Evolutionary conservation across 1,284 basidiomycete genomes (phyloP), one percentile per base, ranked within the genome.

Genomic region (Takashimella tepidaria): DNA sequence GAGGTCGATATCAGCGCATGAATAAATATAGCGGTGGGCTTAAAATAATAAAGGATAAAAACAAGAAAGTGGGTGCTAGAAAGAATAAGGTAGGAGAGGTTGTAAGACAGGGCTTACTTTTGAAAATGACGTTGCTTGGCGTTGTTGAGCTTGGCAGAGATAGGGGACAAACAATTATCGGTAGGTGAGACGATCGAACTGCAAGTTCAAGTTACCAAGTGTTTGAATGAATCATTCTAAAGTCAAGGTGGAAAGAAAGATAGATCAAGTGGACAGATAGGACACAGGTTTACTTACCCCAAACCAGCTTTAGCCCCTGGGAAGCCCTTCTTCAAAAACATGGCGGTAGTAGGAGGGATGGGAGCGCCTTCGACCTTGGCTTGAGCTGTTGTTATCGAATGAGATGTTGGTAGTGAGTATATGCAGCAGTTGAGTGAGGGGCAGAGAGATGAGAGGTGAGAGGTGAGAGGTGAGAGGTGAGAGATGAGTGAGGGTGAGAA

Each of bases 111-210:
- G 16, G 78, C 88, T 48, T 61, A 93, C 92, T 89, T 93, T 55
- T 77, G 79, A 72, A 93, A 95, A 66, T 90, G 89, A 72, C 90
- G 89, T 81, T 92, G 90, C 81, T 85, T 92, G 4, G 86, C 85
- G 26, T 86, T 86, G 60, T 79, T 88, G 57, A 96, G 81, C 76
- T 93, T 95, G 76, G 92, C 87, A 11, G 89, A 87, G 70, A 84
- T 84, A 1, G 92, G 92, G 3, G 90, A 92, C 79, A 95, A 83
- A 73, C 95, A 80, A 69, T 88, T 89, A 73, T 96, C 92, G 10
- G 92, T 93, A 5, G 92, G 92, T 22, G 91, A 93, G 63, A 89
- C 79, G 64, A 83, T 90, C 50, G 80, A 82, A 11, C 66, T 70
- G 50, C 25, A 41, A 22, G 19, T 46, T 40, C 26, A 12, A 11